Conservation (phyloP, 352 stramenopile species). For the Pythium aristosporum region DNA sequence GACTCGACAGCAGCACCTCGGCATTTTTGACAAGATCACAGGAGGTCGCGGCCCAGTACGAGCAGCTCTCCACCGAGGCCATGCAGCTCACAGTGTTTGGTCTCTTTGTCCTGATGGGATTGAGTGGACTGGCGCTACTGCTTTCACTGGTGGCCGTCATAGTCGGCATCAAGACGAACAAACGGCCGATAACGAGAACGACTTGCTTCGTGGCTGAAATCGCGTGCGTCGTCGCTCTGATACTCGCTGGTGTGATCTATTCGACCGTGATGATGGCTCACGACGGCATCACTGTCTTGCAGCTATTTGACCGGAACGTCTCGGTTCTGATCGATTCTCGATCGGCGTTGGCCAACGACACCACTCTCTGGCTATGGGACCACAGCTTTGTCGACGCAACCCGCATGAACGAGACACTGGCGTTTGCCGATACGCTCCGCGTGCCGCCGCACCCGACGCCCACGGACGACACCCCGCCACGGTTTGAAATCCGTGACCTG, state of each 20-base stretch:
- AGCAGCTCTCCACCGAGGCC: slow-evolving; percentile 31
- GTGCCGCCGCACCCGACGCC: slow-evolving; percentile 61
- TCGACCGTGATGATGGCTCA: slow-evolving; percentile 41
- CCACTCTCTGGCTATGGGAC: slow-evolving; percentile 41
- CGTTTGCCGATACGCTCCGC: slow-evolving; percentile 61
- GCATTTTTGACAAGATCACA: slow-evolving; percentile 17
- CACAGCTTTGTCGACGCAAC: slow-evolving; percentile 40
- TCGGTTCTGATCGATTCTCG: slow-evolving; percentile 29
- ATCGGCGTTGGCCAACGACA: slow-evolving; percentile 23
- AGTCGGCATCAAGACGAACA: slow-evolving; percentile 42
- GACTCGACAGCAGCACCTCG: slow-evolving; percentile 31
- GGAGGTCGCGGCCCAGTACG: slow-evolving; percentile 28
- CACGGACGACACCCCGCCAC: slow-evolving; percentile 32
- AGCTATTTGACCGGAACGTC: slow-evolving; percentile 39
- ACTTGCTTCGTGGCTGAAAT: slow-evolving; percentile 53
- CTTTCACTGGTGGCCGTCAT: slow-evolving; percentile 33
- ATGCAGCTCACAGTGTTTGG: slow-evolving; percentile 31
- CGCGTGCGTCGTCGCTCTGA: slow-evolving; percentile 37
- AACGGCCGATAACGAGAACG: slow-evolving; percentile 30
- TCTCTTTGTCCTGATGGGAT: slow-evolving; percentile 32
- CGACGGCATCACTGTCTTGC: slow-evolving; percentile 46
- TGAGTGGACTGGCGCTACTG: slow-evolving; percentile 31
- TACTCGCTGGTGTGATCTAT: slow-evolving; percentile 54
- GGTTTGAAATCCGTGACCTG: slow-evolving; percentile 42
- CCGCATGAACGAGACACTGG: slow-evolving; percentile 34